Conservation (phyloP, 768 basidiomycete species). For the Lactarius sp. region DNA sequence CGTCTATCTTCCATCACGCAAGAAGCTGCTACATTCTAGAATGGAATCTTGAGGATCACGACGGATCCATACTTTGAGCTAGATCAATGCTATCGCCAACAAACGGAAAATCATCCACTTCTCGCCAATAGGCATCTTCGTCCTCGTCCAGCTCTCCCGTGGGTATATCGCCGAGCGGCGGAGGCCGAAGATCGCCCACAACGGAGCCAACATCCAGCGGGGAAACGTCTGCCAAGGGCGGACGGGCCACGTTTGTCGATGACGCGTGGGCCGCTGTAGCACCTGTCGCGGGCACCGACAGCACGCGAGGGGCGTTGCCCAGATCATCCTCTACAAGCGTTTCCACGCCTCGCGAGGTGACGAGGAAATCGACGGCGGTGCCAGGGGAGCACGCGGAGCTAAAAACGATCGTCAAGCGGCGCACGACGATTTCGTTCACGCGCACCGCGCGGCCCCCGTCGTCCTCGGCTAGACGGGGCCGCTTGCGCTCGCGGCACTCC, state of each 20-base stretch:
- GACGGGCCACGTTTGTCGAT: not conserved
- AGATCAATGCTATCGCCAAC: not conserved
- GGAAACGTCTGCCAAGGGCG: slow-evolving; percentile 16
- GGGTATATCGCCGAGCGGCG: not conserved
- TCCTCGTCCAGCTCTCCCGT: slow-evolving; percentile 18
- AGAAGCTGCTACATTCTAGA: not conserved
- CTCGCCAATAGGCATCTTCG: slow-evolving; percentile 23
- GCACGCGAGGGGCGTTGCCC: not conserved
- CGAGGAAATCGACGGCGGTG: slow-evolving; percentile 67
- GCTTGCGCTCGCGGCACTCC: slow-evolving; percentile 32
- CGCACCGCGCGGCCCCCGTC: slow-evolving; percentile 25
- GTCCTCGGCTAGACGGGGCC: slow-evolving; percentile 25
- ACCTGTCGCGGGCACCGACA: not conserved
- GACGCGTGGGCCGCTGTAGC: not conserved
- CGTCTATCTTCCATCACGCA: not conserved
- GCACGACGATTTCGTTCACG: slow-evolving; percentile 48
- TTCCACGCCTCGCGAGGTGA: slow-evolving; percentile 56
- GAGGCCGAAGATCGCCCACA: slow-evolving; percentile 7
- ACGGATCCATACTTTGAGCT: not conserved
- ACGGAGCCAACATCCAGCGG: slow-evolving; percentile 22
- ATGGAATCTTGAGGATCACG: not conserved
- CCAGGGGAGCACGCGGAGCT: slow-evolving; percentile 51
- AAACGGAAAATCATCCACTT: slow-evolving; percentile 19
- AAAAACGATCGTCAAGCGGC: slow-evolving; percentile 75
- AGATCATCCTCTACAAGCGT: not conserved